These are phyloP conservation scores for Loxodes magnus DNA, from an alignment of 73 alveolate genomes.

Conservation along the genomic window DNA sequence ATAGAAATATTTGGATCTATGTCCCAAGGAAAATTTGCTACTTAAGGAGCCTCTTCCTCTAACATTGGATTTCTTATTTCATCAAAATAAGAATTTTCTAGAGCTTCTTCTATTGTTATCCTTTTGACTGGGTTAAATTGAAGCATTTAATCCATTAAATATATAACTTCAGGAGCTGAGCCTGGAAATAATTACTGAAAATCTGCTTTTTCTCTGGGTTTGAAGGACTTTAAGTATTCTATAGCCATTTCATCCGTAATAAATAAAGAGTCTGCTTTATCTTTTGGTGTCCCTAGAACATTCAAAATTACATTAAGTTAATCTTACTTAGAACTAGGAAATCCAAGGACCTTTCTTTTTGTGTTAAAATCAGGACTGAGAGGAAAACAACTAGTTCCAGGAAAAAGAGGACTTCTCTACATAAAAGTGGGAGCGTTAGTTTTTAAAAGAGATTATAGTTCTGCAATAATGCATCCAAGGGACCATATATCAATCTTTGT, in stretches of 20 bases:
- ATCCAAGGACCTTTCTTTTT: slow-evolving; percentile 59
- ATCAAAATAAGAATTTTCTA: no score
- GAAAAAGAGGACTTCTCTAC: slow-evolving; percentile 91
- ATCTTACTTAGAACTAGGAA: slow-evolving; percentile 71
- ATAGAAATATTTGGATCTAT: no score
- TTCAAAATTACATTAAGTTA: slow-evolving; percentile 76
- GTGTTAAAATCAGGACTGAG: slow-evolving; percentile 73
- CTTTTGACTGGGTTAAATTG: slow-evolving; percentile 69
- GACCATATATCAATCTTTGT: slow-evolving; percentile 96
- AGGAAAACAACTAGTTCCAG: slow-evolving; percentile 91
- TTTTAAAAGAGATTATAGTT: slow-evolving; percentile 84
- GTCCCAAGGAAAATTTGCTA: no score
- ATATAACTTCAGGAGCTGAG: slow-evolving; percentile 53
- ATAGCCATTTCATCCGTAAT: slow-evolving; percentile 75
- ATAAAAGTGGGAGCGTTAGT: slow-evolving; percentile 82
- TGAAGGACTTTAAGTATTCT: slow-evolving; percentile 64
- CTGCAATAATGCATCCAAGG: slow-evolving; percentile 93
- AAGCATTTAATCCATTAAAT: slow-evolving; percentile 46
- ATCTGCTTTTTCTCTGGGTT: slow-evolving; percentile 34
- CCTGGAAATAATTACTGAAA: slow-evolving; percentile 54
- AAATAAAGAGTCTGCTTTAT: slow-evolving; percentile 62
- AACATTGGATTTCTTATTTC: no score
- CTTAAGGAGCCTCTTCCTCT: no score
- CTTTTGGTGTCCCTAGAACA: slow-evolving; percentile 78
- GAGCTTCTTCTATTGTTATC: no score